Conservation (phyloP, 192 early-diverging fungal genomes). For the Backusella macrospora region DNA sequence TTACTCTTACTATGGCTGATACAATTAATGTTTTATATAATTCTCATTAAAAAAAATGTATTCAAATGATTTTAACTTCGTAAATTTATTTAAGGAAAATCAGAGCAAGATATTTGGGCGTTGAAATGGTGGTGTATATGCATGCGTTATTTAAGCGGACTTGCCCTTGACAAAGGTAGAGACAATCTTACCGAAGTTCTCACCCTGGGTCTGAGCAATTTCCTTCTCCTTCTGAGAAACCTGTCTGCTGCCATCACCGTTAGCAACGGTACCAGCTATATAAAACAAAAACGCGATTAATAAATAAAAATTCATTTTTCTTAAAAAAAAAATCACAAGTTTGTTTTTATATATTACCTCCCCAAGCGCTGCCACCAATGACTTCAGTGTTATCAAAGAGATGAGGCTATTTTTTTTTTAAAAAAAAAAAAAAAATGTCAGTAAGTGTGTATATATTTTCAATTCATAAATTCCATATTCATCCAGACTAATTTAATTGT, state of each 20-base stretch:
- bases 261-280: conserved; percentile 11
- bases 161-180: conserved; percentile 23
- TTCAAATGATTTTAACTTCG: too few species aligned
- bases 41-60: too few species aligned
- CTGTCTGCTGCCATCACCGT: conserved; percentile 66
- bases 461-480: too few species aligned
- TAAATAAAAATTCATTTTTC: too few species aligned
- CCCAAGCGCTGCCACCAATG: conserved; percentile 26
- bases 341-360: conserved; percentile 10
- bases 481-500: not conserved
- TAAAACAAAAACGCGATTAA: too few species aligned
- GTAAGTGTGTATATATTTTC: too few species aligned
- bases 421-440: too few species aligned
- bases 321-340: not conserved
- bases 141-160: not conserved
- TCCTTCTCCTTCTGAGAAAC: conserved; percentile 67
- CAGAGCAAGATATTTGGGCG: too few species aligned
- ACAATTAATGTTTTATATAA: not conserved
- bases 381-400: conserved; percentile 49
- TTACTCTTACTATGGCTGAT: not conserved
- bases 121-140: not conserved
- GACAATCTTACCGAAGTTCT: conserved; percentile 59
- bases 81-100: not conserved
- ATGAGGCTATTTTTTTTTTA: conserved; percentile 22
- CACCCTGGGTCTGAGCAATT: conserved; percentile 61